These are phyloP conservation scores for Moricandia moricandioides DNA, from an alignment of 345 rosid genomes.

Conservation along the genomic window DNA sequence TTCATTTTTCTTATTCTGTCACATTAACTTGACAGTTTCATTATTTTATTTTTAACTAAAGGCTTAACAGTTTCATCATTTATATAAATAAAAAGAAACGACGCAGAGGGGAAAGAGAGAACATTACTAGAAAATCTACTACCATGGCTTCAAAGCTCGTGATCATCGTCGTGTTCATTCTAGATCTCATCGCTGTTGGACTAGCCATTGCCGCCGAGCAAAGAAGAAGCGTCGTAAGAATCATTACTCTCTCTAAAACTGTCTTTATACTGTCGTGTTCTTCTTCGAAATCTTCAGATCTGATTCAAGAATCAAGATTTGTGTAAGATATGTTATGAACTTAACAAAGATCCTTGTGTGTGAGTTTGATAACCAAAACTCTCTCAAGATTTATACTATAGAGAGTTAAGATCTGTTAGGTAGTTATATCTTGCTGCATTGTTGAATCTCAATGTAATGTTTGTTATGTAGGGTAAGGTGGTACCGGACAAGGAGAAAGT, in stretches of 20 bases:
- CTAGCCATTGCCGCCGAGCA: slow-evolving; percentile 97
- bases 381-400: not conserved
- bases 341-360: not conserved
- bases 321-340: not conserved
- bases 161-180: slow-evolving; percentile 56
- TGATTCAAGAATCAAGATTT: slow-evolving; percentile 1
- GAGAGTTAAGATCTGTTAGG: not conserved
- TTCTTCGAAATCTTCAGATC: slow-evolving; percentile 20
- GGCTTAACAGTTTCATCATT: slow-evolving; percentile 9
- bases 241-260: not conserved
- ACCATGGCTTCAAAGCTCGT: slow-evolving; percentile 84
- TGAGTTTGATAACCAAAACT: not conserved
- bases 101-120: slow-evolving; percentile 16
- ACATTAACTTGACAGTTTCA: slow-evolving; percentile 6
- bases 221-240: slow-evolving; percentile 85
- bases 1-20: slow-evolving; percentile 16
- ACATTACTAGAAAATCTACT: not conserved
- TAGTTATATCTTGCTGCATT: no score
- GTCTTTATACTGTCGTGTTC: not conserved
- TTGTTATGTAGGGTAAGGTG: slow-evolving; percentile 51
- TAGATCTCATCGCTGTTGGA: slow-evolving; percentile 87
- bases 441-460: not conserved
- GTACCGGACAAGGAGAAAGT: slow-evolving; percentile 46
- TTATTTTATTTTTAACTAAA: no score
- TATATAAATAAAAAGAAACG: not conserved